Percentiles rank a stretch among this genome's conserved stretches.
These are phyloP conservation scores for Hylodesmum podocarpum DNA, from an alignment of 306 rosid genomes.

Conservation along the genomic window DNA sequence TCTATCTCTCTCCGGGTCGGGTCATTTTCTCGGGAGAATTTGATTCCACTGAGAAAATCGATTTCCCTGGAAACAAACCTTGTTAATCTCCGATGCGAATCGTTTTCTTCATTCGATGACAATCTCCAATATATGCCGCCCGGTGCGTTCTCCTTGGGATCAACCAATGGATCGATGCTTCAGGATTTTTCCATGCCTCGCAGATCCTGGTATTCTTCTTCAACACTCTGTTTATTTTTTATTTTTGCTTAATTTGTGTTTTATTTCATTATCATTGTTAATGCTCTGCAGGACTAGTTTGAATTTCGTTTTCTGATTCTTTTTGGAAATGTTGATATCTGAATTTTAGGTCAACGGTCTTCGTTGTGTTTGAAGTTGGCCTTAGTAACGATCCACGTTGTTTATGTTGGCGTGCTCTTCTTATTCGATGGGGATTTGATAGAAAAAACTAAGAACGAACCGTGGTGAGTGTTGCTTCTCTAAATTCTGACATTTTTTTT, in stretches of 20 bases:
- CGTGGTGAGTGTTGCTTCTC: slow-evolving; percentile 53
- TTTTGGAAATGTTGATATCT: neutral
- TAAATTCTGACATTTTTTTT: neutral
- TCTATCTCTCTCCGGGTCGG: neutral
- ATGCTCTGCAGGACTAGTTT: neutral
- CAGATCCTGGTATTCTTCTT: slow-evolving; percentile 68
- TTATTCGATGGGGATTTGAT: slow-evolving; percentile 71
- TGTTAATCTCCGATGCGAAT: slow-evolving; percentile 31
- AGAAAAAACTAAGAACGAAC: slow-evolving; percentile 67
- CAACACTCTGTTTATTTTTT: neutral
- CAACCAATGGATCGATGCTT: slow-evolving; percentile 58
- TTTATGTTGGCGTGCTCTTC: slow-evolving; percentile 69
- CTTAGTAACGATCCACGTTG: slow-evolving; percentile 69
- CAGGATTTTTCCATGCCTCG: slow-evolving; percentile 60
- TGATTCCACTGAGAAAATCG: neutral
- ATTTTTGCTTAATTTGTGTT: neutral
- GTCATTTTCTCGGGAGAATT: slow-evolving; percentile 20
- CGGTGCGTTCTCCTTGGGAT: slow-evolving; percentile 38
- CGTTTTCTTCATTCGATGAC: slow-evolving; percentile 37
- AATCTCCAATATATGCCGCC: slow-evolving; percentile 45
- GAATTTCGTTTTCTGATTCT: neutral
- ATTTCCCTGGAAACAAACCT: slow-evolving; percentile 30
- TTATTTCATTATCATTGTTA: neutral
- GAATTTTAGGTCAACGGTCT: slow-evolving; percentile 80
- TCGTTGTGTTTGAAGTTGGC: slow-evolving; percentile 68